phyloP scores from a whole-genome alignment of 78 protist genomes.

The Neovahlkampfia damariscottae region DNA sequence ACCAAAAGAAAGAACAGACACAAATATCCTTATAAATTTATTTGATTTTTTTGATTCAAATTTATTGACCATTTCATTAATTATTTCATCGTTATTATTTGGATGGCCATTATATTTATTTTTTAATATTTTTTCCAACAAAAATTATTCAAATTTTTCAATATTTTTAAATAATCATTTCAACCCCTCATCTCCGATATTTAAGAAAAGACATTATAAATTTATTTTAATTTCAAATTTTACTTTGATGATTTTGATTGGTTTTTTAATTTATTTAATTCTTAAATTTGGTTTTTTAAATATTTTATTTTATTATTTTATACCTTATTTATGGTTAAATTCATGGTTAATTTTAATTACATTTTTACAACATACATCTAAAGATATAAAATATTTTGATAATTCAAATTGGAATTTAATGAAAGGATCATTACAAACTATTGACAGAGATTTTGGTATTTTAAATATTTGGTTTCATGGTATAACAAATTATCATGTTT shows the following conservation, averaged over 20 bases:
- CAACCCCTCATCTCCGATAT: neutral
- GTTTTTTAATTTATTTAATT: neutral
- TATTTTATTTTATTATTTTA: conserved; percentile 19
- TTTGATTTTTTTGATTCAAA: neutral
- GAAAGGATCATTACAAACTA: conserved; percentile 46
- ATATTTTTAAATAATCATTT: neutral
- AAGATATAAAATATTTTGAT: conserved; percentile 52
- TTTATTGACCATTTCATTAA: neutral
- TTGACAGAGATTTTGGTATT: conserved; percentile 48
- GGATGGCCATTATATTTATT: neutral
- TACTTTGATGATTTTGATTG: neutral
- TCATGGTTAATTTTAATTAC: conserved; percentile 68
- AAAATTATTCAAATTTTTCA: neutral
- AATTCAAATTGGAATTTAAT: conserved; percentile 52
- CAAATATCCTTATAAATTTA: neutral
- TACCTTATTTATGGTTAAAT: conserved; percentile 30
- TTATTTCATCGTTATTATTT: too few relatives aligned
- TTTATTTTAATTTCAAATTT: neutral
- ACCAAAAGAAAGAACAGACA: conserved; percentile 17
- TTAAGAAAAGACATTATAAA: neutral
- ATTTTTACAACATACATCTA: conserved; percentile 75
- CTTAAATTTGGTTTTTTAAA: neutral
- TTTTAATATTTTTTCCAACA: neutral
- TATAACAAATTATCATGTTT: conserved; percentile 68
- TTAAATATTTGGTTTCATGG: conserved; percentile 25